phyloP scores from a whole-genome alignment of 371 early-diverging fungal species.

The Synchytrium microbalum region DNA sequence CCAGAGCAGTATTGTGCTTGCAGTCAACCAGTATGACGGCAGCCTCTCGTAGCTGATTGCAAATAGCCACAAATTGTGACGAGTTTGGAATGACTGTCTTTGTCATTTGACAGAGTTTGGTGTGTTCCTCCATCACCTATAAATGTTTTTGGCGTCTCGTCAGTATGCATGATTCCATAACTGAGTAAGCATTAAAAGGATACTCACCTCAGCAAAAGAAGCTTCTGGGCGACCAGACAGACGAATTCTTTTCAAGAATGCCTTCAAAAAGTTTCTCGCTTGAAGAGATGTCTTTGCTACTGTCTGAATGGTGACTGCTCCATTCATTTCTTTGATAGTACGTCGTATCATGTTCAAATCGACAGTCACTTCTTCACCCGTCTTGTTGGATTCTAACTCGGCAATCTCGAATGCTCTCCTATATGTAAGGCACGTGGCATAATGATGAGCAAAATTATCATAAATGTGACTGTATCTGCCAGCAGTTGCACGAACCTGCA shows the following conservation, averaged over 20 bases:
- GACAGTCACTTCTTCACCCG: background rate
- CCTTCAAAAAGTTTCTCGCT: background rate
- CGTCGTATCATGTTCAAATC: background rate
- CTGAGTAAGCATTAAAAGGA: no score
- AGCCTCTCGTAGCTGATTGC: background rate
- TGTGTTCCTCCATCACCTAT: background rate
- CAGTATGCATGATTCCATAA: no score
- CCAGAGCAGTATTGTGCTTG: background rate
- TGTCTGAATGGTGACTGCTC: background rate
- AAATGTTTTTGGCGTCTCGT: no score
- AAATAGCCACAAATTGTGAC: background rate
- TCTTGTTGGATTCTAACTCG: background rate
- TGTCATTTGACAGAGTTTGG: background rate
- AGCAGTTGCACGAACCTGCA: slow-evolving; percentile 56
- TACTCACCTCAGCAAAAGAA: background rate
- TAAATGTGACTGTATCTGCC: no score
- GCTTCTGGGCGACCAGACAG: background rate
- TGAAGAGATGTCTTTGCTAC: background rate
- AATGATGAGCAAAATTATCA: no score
- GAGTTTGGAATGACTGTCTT: background rate
- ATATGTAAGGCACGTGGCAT: no score
- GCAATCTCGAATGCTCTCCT: background rate
- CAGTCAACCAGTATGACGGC: background rate
- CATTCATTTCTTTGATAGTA: background rate
- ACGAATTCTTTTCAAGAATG: background rate